A percentile compares a stretch with the other conserved stretches of the same genome.
Conservation (phyloP, 164 flowering plant species). For the Sedum album region DNA sequence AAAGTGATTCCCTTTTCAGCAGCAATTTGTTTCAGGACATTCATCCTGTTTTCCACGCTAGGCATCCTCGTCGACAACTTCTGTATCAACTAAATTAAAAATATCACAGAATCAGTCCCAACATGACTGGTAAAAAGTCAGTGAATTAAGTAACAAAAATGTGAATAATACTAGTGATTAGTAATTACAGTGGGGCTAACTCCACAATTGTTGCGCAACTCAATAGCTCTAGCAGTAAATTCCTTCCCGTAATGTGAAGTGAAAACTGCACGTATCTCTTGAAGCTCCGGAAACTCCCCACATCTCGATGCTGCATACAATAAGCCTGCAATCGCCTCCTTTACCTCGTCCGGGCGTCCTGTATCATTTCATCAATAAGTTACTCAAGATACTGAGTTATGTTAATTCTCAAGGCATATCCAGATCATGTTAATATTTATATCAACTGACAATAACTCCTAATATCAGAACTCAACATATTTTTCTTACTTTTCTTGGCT, state of each 20-base stretch:
- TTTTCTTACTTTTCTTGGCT: conserved; percentile 30
- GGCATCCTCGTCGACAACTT: conserved; percentile 69
- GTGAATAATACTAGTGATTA: background rate
- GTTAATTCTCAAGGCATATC: no score
- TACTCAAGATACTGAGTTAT: background rate
- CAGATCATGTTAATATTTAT: no score
- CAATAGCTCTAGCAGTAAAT: no score
- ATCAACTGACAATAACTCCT: no score
- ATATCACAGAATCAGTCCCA: background rate
- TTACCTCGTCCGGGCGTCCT: conserved; percentile 76
- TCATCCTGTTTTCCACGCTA: conserved; percentile 49
- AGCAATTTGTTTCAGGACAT: conserved; percentile 67
- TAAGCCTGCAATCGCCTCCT: conserved; percentile 58
- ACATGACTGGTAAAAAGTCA: background rate
- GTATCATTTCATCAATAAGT: background rate
- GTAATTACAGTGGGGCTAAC: conserved; percentile 50
- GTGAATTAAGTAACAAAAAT: no score
- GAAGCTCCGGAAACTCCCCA: conserved; percentile 86
- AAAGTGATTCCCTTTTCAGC: conserved; percentile 40
- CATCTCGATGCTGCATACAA: conserved; percentile 70
- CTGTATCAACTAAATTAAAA: conserved; percentile 50
- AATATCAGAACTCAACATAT: no score
- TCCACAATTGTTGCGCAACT: no score
- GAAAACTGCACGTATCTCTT: conserved; percentile 51
- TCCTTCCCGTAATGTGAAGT: conserved; percentile 63